A percentile compares a stretch with the other conserved stretches of the same genome.
Conservation (phyloP, 768 basidiomycete species). For the Termitomyces eurrhizus region DNA sequence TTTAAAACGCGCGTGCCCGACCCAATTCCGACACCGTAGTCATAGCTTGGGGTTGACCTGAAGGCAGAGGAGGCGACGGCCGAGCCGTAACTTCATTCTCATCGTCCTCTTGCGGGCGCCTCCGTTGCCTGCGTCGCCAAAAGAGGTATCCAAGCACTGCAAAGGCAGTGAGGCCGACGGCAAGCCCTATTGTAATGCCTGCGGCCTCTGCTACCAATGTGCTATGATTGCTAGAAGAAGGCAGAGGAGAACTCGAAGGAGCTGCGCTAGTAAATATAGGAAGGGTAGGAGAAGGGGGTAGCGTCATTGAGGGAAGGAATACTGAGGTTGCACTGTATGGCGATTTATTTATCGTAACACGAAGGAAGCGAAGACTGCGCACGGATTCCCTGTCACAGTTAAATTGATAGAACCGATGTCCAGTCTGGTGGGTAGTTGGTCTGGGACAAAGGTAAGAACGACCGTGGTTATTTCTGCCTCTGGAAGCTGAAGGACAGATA, state of each 20-base stretch:
- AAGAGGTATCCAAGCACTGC: constrained; percentile 19
- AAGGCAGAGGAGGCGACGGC: not conserved
- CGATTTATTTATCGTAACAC: not conserved
- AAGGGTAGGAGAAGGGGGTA: constrained; percentile 32
- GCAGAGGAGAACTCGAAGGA: constrained; percentile 3
- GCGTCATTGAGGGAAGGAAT: constrained; percentile 31
- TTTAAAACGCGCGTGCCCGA: not conserved
- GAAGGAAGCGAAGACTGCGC: constrained; percentile 8
- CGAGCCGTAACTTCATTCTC: constrained; percentile 9
- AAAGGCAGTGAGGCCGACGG: constrained; percentile 24
- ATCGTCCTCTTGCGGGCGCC: constrained; percentile 4
- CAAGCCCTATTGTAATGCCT: constrained; percentile 25
- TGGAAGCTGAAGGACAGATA: constrained; percentile 35
- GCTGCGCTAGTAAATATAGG: constrained; percentile 21
- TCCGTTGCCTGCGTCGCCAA: constrained; percentile 21
- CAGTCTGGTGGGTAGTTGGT: constrained; percentile 24
- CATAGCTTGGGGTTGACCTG: not conserved
- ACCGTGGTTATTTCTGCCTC: constrained; percentile 38
- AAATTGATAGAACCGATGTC: constrained; percentile 35
- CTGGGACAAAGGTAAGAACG: constrained; percentile 35
- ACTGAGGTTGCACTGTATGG: constrained; percentile 21
- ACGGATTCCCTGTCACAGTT: constrained; percentile 35
- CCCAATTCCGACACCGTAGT: not conserved
- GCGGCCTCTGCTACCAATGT: constrained; percentile 19
- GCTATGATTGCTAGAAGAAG: constrained; percentile 9